phyloP scores from a whole-genome alignment of 257 asterid genomes.

The Haberlea rhodopensis region DNA sequence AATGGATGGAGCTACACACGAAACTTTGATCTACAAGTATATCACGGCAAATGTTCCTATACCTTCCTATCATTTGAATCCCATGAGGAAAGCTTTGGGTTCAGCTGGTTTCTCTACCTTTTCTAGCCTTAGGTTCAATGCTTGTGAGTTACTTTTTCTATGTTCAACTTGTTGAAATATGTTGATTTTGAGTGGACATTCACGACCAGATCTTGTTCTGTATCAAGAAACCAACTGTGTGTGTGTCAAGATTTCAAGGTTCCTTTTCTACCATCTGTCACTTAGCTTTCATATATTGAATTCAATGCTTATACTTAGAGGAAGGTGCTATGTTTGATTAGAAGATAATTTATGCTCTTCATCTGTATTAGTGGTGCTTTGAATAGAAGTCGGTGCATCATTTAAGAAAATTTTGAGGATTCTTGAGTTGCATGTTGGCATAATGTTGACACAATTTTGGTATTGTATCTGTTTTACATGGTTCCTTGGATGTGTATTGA shows the following conservation, averaged over 20 bases:
- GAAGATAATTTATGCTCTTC: too few relatives aligned
- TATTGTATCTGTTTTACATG: background rate
- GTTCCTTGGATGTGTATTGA: background rate
- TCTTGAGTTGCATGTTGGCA: background rate
- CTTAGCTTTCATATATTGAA: too few relatives aligned
- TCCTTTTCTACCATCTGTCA: too few relatives aligned
- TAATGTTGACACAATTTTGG: too few relatives aligned
- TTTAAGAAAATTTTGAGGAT: background rate
- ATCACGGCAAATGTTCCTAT: conserved; percentile 65
- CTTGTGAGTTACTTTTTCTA: conserved; percentile 39
- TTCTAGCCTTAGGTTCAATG: conserved; percentile 54
- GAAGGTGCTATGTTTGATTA: too few relatives aligned
- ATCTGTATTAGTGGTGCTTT: background rate
- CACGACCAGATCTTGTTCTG: too few relatives aligned
- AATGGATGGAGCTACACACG: conserved; percentile 74
- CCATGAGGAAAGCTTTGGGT: conserved; percentile 67
- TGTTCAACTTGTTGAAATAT: background rate
- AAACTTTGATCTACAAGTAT: conserved; percentile 80
- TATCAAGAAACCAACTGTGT: too few relatives aligned
- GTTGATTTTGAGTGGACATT: background rate
- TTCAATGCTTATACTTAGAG: background rate
- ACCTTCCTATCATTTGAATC: conserved; percentile 65
- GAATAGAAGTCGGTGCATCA: background rate
- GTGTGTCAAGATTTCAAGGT: too few relatives aligned
- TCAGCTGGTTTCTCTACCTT: conserved; percentile 49